These are phyloP conservation scores for Diaporthe ilicicola DNA, from an alignment of 2,329 filamentous ascomycete genomes.

Conservation along the genomic window DNA sequence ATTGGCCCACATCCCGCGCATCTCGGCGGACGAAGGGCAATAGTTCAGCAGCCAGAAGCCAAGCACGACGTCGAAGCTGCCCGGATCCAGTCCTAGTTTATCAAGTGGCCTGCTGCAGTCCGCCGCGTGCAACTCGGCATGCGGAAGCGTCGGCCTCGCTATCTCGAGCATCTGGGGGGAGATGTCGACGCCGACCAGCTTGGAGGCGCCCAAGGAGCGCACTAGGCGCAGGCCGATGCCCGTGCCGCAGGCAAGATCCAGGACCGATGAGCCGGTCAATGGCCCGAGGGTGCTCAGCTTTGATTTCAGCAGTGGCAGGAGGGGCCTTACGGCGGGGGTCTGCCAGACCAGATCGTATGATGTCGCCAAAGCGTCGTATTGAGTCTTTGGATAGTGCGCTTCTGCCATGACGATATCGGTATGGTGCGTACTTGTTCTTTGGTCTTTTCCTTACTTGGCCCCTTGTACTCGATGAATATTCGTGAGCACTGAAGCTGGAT, in stretches of 20 bases:
- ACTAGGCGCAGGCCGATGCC: not conserved
- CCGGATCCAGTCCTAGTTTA: not conserved
- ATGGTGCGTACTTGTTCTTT: no score
- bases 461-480: no score
- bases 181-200: constrained; percentile 9
- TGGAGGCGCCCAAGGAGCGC: not conserved
- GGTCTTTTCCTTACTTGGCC: no score
- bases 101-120: constrained; percentile 1
- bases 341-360: constrained; percentile 11
- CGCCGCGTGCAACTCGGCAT: not conserved
- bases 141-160: not conserved
- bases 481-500: no score
- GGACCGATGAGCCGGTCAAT: not conserved
- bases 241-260: constrained; percentile 8
- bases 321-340: not conserved
- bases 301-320: not conserved
- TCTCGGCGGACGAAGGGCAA: not conserved
- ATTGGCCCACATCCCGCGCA: constrained; percentile 7
- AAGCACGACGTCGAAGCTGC: constrained; percentile 4
- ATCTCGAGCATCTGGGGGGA: constrained; percentile 4
- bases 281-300: not conserved
- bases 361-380: constrained; percentile 7
- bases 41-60: constrained; percentile 8
- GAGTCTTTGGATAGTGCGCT: not conserved
- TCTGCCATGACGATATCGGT: not conserved